Conservation (phyloP, 1,139 yeast genomes). For the Hanseniaspora gamundiae region DNA sequence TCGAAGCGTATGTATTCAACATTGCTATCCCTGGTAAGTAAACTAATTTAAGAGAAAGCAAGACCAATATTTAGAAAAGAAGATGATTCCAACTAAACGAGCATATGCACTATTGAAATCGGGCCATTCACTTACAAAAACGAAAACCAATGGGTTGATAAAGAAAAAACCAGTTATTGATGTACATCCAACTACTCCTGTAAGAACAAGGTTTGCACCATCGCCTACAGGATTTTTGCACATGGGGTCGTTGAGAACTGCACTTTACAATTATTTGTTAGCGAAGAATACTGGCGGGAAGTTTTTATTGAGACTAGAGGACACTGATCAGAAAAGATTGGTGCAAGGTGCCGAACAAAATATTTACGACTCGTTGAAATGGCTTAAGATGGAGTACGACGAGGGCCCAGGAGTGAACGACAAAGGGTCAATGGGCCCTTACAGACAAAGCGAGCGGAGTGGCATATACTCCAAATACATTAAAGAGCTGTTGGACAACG, state of each 20-base stretch:
- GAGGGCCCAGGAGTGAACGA: constrained; percentile 50
- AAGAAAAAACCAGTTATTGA: constrained; percentile 16
- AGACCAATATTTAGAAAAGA: too few relatives aligned
- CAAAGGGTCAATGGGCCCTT: constrained; percentile 56
- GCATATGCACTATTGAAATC: background rate
- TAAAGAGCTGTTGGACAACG: constrained; percentile 42
- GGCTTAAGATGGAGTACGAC: constrained; percentile 70
- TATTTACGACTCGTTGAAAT: constrained; percentile 58
- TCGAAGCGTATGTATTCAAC: too few relatives aligned
- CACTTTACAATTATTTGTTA: constrained; percentile 72
- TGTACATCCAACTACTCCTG: constrained; percentile 45
- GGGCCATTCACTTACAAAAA: background rate
- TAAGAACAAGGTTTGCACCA: constrained; percentile 90
- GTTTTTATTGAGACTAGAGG: constrained; percentile 76
- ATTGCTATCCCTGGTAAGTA: too few relatives aligned
- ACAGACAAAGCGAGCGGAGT: constrained; percentile 71
- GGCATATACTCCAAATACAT: constrained; percentile 52
- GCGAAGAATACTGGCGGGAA: constrained; percentile 75
- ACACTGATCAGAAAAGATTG: constrained; percentile 74
- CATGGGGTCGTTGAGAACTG: constrained; percentile 86
- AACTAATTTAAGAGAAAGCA: too few relatives aligned
- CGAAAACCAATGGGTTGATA: constrained; percentile 13
- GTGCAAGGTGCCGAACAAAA: constrained; percentile 74
- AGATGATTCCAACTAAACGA: background rate
- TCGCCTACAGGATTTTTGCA: constrained; percentile 94